These are phyloP conservation scores for Cyclotella baltica DNA, from an alignment of 108 stramenopile species.

Conservation along the genomic window DNA sequence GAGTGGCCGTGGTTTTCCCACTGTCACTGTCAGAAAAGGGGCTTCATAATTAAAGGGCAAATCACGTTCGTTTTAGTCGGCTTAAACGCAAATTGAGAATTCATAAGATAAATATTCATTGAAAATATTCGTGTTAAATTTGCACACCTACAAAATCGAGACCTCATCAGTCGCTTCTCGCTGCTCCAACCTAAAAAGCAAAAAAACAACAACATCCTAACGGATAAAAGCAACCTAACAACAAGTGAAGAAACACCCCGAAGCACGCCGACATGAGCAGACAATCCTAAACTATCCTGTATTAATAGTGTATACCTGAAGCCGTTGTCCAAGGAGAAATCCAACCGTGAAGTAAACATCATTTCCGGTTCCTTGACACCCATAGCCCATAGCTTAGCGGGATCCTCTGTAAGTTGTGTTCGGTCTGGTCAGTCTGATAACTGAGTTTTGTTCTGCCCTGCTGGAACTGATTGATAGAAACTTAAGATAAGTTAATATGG, in stretches of 20 bases:
- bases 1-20: no score
- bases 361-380: slow-evolving; percentile 1
- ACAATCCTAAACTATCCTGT: not conserved
- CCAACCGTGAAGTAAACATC: not conserved
- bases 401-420: slow-evolving; percentile 10
- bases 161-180: no score
- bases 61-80: no score
- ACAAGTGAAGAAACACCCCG: no score
- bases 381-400: not conserved
- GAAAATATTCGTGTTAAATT: no score
- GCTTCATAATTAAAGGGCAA: no score
- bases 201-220: not conserved
- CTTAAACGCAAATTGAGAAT: no score
- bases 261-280: slow-evolving; percentile 4
- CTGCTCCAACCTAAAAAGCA: no score
- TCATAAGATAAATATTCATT: no score
- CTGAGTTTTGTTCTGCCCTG: not conserved
- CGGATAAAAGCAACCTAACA: not conserved
- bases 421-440: not conserved
- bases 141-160: no score
- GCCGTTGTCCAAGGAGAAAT: not conserved
- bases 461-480: not conserved
- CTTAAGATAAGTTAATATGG: not conserved
- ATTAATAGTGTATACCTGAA: not conserved
- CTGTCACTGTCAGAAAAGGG: no score